Evolutionary conservation across 2,329 filamentous ascomycete genomes (phyloP).

Genomic region (Penicillium frequentans): DNA sequence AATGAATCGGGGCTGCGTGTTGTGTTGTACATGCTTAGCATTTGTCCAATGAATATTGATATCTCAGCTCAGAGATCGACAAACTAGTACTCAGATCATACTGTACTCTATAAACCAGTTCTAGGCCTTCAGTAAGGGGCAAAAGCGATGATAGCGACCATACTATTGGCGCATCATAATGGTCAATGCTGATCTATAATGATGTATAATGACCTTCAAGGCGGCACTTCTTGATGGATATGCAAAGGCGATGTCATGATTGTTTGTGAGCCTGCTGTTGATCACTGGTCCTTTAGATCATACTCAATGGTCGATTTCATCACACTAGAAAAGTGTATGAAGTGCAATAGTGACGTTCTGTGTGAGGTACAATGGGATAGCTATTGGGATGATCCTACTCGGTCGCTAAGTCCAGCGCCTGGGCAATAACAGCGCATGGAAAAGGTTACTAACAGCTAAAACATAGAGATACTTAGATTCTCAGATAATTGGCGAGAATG

Average conservation of each 20-base stretch:
- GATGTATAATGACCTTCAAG: background rate
- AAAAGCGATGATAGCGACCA: background rate
- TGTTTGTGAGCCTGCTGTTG: background rate
- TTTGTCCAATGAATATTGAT: background rate
- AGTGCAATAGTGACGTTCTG: background rate
- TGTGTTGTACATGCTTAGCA: background rate
- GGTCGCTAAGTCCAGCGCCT: background rate
- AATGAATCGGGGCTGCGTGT: background rate
- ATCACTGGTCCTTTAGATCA: background rate
- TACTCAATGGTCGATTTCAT: background rate
- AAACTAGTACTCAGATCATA: slow-evolving; percentile 1
- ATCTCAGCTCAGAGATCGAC: slow-evolving; percentile 1
- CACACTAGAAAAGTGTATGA: background rate
- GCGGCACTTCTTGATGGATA: background rate
- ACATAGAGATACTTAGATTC: background rate
- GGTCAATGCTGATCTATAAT: background rate
- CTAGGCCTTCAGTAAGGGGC: background rate
- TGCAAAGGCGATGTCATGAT: background rate
- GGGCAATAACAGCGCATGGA: background rate
- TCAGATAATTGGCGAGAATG: background rate
- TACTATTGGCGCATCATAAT: background rate
- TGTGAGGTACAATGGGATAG: background rate
- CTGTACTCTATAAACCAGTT: background rate
- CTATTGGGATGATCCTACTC: background rate
- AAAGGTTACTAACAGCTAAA: background rate